Percentiles rank a stretch among this genome's conserved stretches.
These are phyloP conservation scores for Neckera pumila DNA, from an alignment of 225 moss, liverwort and hornwort species.

Conservation along the genomic window DNA sequence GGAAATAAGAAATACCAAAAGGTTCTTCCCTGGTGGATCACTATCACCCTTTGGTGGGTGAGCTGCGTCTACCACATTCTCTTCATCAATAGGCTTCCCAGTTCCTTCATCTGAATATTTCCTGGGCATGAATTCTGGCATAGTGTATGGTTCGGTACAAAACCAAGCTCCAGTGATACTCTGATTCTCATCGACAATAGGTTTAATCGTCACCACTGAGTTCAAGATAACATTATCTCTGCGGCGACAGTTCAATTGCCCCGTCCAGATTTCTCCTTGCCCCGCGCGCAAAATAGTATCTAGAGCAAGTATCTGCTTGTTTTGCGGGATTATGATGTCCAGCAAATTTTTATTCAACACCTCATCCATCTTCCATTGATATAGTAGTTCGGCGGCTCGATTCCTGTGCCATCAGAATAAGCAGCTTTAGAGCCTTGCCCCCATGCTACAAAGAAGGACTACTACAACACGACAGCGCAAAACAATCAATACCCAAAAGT, in stretches of 20 bases:
- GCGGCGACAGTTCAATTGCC: conserved; percentile 51
- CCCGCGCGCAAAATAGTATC: conserved; percentile 41
- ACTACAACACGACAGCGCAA: neutral
- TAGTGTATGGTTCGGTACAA: conserved; percentile 28
- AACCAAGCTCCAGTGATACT: conserved; percentile 48
- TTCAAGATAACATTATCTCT: conserved; percentile 57
- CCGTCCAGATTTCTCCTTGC: conserved; percentile 69
- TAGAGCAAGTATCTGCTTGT: conserved; percentile 17
- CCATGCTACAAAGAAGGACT: neutral
- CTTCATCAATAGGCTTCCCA: conserved; percentile 8
- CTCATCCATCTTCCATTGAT: conserved; percentile 62
- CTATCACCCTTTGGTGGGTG: neutral
- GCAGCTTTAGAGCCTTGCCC: neutral
- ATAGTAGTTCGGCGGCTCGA: conserved; percentile 54
- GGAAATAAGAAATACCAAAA: conserved; percentile 7
- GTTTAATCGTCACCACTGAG: conserved; percentile 51
- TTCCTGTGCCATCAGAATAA: conserved; percentile 40
- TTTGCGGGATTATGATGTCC: conserved; percentile 39
- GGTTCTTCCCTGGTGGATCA: conserved; percentile 24
- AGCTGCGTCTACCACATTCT: conserved; percentile 11
- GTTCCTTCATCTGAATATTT: conserved; percentile 39
- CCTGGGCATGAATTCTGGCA: conserved; percentile 24
- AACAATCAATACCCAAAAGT: neutral
- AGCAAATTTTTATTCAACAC: conserved; percentile 40
- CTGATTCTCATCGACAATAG: conserved; percentile 46